Base-by-base conservation (phyloP, 73 alveolate genomes). In the Blepharisma stoltei region DNA sequence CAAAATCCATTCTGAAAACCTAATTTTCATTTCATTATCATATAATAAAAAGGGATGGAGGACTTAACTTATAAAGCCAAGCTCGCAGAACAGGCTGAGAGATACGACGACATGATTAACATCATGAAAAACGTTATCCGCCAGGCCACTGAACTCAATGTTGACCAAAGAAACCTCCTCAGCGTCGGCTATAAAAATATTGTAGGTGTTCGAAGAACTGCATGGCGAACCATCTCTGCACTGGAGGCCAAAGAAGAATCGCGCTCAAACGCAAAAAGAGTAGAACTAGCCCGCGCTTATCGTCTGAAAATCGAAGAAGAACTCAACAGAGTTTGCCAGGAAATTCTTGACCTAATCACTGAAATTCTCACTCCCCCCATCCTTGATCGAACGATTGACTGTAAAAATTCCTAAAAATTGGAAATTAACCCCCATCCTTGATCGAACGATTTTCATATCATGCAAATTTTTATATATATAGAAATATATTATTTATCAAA, bases 61-160 rank as follows among this genome's bases (percentile, higher is more conserved):
- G 65, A 50, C n/a, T 18, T 50, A 14, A 50, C 21, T 50, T 50
- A 50, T 18, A 50, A 50, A 50, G 95, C 95, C 18, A 85, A 85
- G 66, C 85, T 88, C 37, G 95, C 95, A 6, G 95, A 88, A 70
- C 88, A 88, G 67, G 92, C 88, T 38, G 95, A 88, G 32, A 46
- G 92, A 41, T 81, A 53, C 49, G 95, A 85, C 9, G 92, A 88
- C 49, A 88, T 85, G 92, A 54, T 83, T 45, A 78, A 67, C 6
- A 67, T 69, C 69, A 38, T 83, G 78, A 81, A 68, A 45, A 11
- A 83, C 32, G 81, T 83, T n/a, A 6, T 80, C 50, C 18, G 23
- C 21, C 49, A n/a, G 27, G 20, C 69, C 69, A 78, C 79, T 69
- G 79, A 69, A 23, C 67, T 69, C 32, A 69, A 9, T n/a, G 80